Evolutionary conservation across 306 rosid genomes (phyloP).

Genomic region (Corylus avellana): DNA sequence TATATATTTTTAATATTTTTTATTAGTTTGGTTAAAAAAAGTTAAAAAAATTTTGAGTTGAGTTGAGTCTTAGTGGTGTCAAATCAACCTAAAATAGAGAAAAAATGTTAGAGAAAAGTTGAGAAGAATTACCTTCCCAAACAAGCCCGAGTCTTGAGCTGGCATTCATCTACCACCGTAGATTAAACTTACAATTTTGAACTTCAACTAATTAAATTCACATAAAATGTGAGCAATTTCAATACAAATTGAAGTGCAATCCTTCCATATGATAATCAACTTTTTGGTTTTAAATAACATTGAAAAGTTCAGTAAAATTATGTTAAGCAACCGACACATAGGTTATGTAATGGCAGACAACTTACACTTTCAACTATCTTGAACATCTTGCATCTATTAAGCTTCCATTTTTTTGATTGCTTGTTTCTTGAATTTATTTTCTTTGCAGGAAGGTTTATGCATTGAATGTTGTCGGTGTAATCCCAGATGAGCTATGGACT

Average conservation of each 20-base stretch:
- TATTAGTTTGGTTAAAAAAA: too few species aligned
- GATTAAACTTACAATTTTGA: background rate
- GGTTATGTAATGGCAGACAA: background rate
- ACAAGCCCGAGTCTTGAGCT: background rate
- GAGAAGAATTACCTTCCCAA: too few species aligned
- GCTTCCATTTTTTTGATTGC: background rate
- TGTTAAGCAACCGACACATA: background rate
- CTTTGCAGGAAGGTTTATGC: background rate
- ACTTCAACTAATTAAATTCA: background rate
- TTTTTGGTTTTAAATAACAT: background rate
- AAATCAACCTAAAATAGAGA: too few species aligned
- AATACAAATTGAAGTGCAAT: background rate
- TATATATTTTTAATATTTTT: too few species aligned
- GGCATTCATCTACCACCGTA: background rate
- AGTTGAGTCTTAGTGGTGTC: too few species aligned
- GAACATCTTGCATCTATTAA: background rate
- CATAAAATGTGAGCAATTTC: background rate
- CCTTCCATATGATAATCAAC: background rate
- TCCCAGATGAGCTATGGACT: conserved; percentile 2
- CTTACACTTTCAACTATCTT: background rate
- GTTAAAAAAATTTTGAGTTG: too few species aligned
- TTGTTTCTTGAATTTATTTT: background rate
- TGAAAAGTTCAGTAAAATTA: background rate
- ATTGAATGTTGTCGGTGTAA: background rate
- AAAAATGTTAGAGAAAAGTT: too few species aligned